These are phyloP conservation scores for Papiliotrema flavescens DNA, from an alignment of 1,284 basidiomycete species.

Conservation along the genomic window DNA sequence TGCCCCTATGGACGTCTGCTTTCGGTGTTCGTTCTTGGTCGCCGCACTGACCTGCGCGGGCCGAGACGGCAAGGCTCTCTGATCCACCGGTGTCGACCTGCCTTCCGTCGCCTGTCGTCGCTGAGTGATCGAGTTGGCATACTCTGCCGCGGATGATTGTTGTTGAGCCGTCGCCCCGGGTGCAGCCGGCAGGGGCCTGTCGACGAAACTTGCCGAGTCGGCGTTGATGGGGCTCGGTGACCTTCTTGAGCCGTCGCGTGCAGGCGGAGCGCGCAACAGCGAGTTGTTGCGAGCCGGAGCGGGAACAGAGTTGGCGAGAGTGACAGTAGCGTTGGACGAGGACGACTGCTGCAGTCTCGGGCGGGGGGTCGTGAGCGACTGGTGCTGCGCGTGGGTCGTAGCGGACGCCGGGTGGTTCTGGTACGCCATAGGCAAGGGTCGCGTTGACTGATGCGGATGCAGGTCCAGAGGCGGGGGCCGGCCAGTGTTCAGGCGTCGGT, in stretches of 20 bases:
- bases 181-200: constrained; percentile 31
- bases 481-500: constrained; percentile 21
- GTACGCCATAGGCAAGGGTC: constrained; percentile 28
- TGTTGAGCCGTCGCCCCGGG: constrained; percentile 8
- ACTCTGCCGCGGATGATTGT: constrained; percentile 25
- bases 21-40: constrained; percentile 13
- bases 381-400: not conserved
- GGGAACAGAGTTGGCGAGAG: constrained; percentile 15
- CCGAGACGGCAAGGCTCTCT: constrained; percentile 11
- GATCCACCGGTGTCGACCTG: constrained; percentile 14
- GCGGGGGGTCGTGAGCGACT: constrained; percentile 16
- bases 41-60: constrained; percentile 11
- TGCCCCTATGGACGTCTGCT: constrained; percentile 10
- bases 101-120: constrained; percentile 11
- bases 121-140: constrained; percentile 25
- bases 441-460: constrained; percentile 19
- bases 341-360: constrained; percentile 8
- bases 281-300: constrained; percentile 11
- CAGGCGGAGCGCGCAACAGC: constrained; percentile 32
- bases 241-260: constrained; percentile 23
- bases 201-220: constrained; percentile 21
- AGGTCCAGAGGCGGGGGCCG: constrained; percentile 38
- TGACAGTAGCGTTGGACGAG: constrained; percentile 11
- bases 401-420: constrained; percentile 17
- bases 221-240: constrained; percentile 36